phyloP scores from a whole-genome alignment of 345 rosid species.

The Populus ilicifolia region DNA sequence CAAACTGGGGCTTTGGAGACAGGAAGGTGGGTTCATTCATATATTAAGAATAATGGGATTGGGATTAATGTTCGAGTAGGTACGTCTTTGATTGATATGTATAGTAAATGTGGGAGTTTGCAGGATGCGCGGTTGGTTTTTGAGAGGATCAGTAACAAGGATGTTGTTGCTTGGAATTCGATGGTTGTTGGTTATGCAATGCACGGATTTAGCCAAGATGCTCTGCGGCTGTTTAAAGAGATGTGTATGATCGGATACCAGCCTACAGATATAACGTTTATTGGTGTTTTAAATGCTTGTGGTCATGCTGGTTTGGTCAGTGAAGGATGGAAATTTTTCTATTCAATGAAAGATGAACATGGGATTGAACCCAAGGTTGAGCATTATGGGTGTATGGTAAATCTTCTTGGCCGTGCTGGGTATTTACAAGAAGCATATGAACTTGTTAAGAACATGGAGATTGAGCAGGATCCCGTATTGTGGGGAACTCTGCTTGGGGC shows the following conservation, averaged over 20 bases:
- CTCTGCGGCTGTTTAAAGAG: slow-evolving; percentile 17
- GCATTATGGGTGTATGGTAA: slow-evolving; percentile 26
- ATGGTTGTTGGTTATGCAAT: slow-evolving; percentile 21
- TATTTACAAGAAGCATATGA: slow-evolving; percentile 20
- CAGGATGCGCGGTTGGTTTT: slow-evolving; percentile 24
- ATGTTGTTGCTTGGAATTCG: slow-evolving; percentile 23
- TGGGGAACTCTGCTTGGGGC: slow-evolving; percentile 26
- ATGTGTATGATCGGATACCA: slow-evolving; percentile 16
- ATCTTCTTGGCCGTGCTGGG: slow-evolving; percentile 24
- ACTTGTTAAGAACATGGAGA: slow-evolving; percentile 19
- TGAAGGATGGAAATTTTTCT: slow-evolving; percentile 17
- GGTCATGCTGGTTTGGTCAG: slow-evolving; percentile 18
- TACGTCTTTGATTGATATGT: slow-evolving; percentile 70
- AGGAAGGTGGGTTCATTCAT: slow-evolving; percentile 75
- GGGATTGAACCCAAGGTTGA: slow-evolving; percentile 25
- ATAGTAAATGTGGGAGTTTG: slow-evolving; percentile 60
- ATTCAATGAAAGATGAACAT: slow-evolving; percentile 14
- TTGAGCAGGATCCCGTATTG: slow-evolving; percentile 15
- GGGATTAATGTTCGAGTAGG: slow-evolving; percentile 36
- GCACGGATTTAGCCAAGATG: slow-evolving; percentile 19
- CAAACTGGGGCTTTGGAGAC: slow-evolving; percentile 69
- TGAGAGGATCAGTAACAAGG: slow-evolving; percentile 18
- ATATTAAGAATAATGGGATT: slow-evolving; percentile 31
- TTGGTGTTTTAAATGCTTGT: slow-evolving; percentile 22
- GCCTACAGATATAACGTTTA: slow-evolving; percentile 24